Evolutionary conservation across 2,329 filamentous ascomycete species (phyloP), one percentile per base, ranked within the genome.

Genomic region (Penicillium sp.): DNA sequence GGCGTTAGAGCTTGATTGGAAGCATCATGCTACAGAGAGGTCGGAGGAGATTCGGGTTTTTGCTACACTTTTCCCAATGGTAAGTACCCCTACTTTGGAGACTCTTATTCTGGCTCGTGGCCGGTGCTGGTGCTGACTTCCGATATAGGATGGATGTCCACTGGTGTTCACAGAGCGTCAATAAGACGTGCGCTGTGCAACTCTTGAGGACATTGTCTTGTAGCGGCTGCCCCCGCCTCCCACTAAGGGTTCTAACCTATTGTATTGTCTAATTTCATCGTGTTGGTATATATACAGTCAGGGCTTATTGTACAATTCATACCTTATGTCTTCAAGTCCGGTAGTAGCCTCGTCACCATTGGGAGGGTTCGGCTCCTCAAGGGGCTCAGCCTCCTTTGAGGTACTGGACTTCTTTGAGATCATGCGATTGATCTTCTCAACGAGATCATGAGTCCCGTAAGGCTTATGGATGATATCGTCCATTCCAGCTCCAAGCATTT

Each of bases 381-480:
- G 22, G 22, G 7, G 8, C 22, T 25, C 22, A 5, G 22, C 4
- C 19, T 25, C 11, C 6, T 42, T 2, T 0, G 11, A 13, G 7
- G 5, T 2, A 0, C 8, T 16, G 2, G 11, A 10, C 19, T 39
- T 8, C 3, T 33, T 41, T 2, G 27, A 31, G 9, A 61, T 63
- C n/a, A 82, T 71, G 10, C 82, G 78, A 53, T 82, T 77, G 53
- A 89, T 85, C 65, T 85, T 85, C 12, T 81, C 81, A 37, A 87
- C 75, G 44, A 89, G 68, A 47, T 88, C 83, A n/a, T 79, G 78
- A 44, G 88, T 83, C n/a, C 82, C 80, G 64, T 91, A 92, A 3
- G 88, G 88, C 64, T 92, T 92, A 1, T 85, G 84, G 30, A 92
- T 86, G 36, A 90, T 82, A 67, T 86, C 84, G 66, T 89, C 84